Base-by-base conservation (phyloP, 805 yeast species). In the Ogataea ramenticola region DNA sequence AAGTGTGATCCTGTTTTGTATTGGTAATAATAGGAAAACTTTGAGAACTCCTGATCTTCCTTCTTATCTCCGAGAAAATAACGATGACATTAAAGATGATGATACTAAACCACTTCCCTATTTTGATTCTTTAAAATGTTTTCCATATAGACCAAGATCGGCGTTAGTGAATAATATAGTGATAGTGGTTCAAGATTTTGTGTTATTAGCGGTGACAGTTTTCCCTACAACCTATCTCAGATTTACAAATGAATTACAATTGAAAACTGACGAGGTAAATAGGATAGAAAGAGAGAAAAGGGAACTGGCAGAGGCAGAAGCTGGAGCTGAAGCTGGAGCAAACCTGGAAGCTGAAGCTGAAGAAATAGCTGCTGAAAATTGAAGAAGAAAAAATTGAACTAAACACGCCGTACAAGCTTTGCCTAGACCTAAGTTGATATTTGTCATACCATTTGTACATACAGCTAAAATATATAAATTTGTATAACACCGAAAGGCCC, bases 1-100 rank as follows among this genome's bases (percentile, higher is more conserved):
- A 24, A 20, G 21, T 5, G 5, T 37, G 10, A 21, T 40, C 24
- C 19, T 21, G 9, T 16, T 41, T n/a, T 42, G 46, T 5, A 45
- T 47, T 8, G 50, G 50, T n/a, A 47, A 43, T 30, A 46, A 46
- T 36, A 41, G 49, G 22, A 38, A 36, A 4, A 32, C 34, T 9
- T 34, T 37, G 16, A 27, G n/a, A n/a, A n/a, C n/a, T n/a, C n/a
- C n/a, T n/a, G n/a, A n/a, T n/a, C n/a, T n/a, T n/a, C n/a, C n/a
- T n/a, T n/a, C n/a, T n/a, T n/a, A n/a, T n/a, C n/a, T n/a, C n/a
- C n/a, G n/a, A n/a, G n/a, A n/a, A n/a, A n/a, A n/a, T n/a, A n/a
- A n/a, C n/a, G n/a, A n/a, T n/a, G n/a, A n/a, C n/a, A n/a, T n/a
- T n/a, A n/a, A n/a, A n/a, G n/a, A n/a, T n/a, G n/a, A n/a, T n/a